These are phyloP conservation scores for Sinapis alba DNA, from an alignment of 441 rosid species.

Conservation along the genomic window DNA sequence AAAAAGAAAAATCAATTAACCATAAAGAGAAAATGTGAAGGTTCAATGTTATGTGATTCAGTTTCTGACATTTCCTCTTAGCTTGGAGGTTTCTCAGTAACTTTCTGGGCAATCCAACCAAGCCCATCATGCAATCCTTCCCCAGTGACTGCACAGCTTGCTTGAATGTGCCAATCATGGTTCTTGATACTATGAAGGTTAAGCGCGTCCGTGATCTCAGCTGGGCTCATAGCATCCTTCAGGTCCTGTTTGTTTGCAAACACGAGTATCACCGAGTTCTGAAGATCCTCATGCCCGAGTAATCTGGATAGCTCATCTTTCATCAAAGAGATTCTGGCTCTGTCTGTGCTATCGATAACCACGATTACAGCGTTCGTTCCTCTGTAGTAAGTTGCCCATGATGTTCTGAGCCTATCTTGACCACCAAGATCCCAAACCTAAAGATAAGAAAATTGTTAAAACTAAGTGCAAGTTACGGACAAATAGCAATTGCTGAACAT, in stretches of 20 bases:
- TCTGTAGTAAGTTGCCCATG: constrained; percentile 94
- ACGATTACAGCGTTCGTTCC: constrained; percentile 87
- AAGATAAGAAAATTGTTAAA: background rate
- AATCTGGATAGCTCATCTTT: constrained; percentile 84
- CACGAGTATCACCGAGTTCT: constrained; percentile 73
- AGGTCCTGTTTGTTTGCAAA: constrained; percentile 97
- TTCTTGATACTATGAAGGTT: constrained; percentile 94
- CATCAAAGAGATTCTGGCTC: constrained; percentile 79
- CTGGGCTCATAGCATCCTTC: constrained; percentile 96
- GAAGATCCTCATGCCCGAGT: constrained; percentile 81
- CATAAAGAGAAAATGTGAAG: background rate
- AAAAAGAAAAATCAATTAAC: background rate
- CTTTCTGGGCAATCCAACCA: constrained; percentile 91
- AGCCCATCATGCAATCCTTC: constrained; percentile 90
- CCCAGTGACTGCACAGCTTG: constrained; percentile 88
- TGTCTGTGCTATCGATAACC: constrained; percentile 89
- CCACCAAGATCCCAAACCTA: constrained; percentile 99
- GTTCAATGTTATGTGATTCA: background rate
- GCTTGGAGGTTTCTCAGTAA: constrained; percentile 75
- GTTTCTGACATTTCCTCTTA: constrained; percentile 17
- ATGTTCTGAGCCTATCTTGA: constrained; percentile 87
- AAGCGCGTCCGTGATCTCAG: constrained; percentile 88
- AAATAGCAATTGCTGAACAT: background rate
- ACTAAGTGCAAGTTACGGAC: background rate
- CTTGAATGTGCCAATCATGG: constrained; percentile 99